Base-by-base conservation (phyloP, 73 alveolate species). In the Blepharisma japonicum region DNA sequence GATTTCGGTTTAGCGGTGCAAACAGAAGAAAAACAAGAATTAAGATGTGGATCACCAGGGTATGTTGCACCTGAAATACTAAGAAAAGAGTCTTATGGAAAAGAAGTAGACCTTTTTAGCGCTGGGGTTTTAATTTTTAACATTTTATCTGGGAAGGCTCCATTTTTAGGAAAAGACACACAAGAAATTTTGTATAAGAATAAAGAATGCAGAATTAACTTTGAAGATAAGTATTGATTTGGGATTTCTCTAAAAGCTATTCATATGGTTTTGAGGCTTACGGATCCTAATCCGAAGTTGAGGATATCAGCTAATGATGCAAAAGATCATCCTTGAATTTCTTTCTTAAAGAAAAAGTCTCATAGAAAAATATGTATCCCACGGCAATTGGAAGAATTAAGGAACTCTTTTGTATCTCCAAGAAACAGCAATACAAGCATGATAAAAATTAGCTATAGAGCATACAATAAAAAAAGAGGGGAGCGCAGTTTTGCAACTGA, bases 41-140 rank as follows among this genome's bases (percentile, higher is more conserved):
- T n/a, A 20, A 53, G 23, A 53, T 53, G 68, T 53, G 68, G 68
- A 14, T 53, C 68, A 0, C 68, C 68, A 53, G 68, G 68, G 68
- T 53, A 53, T 53, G 68, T 53, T n/a, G 68, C 68, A 2, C 68
- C 68, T 53, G 68, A 53, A 53, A 53, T 53, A 53, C 3, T 53
- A 20, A 53, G 68, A 20, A 53, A 53, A n/a, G 23, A 53, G 18
- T 2, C 23, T 14, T 53, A 53, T 53, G 68, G 68, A 4, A 14
- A 14, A n/a, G 23, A 53, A 53, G 4, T 20, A 1, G 68, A 53
- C 3, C 18, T 53, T n/a, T 53, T 53, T 3, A n/a, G 32, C 18
- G 2, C 23, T n/a, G 68, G 68, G 23, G 3, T 53, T n/a, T n/a
- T 53, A 3, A 53, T 53, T 0, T 53, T 1, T 53, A 3, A 1